Percentiles rank a stretch among this genome's conserved stretches.
Evolutionary conservation across 2,329 filamentous ascomycete species (phyloP).

Genomic region (Lachnellula willkommii): DNA sequence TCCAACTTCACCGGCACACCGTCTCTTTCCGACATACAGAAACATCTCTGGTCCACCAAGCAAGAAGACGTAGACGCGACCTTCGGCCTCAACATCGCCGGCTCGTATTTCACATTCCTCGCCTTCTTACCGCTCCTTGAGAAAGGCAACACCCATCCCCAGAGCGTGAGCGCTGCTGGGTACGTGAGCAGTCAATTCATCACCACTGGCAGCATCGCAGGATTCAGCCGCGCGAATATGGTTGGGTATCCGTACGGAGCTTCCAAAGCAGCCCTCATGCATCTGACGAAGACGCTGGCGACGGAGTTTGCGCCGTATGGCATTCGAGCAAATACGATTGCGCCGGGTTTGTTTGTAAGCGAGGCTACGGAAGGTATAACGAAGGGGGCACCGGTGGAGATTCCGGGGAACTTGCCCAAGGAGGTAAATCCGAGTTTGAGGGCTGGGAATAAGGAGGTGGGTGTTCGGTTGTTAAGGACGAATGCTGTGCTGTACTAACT

Average conservation of each 20-base stretch:
- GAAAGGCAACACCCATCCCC: constrained; percentile 52
- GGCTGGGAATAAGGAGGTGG: too few species aligned
- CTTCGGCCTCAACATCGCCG: constrained; percentile 54
- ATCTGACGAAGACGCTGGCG: constrained; percentile 64
- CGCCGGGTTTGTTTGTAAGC: constrained; percentile 2
- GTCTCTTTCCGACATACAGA: not conserved
- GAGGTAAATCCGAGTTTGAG: too few species aligned
- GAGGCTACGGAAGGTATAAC: too few species aligned
- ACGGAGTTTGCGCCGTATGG: constrained; percentile 56
- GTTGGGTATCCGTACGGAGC: constrained; percentile 73
- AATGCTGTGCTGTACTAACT: too few species aligned
- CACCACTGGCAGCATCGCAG: constrained; percentile 67
- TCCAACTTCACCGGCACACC: not conserved
- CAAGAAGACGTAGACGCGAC: not conserved
- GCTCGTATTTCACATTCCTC: constrained; percentile 61
- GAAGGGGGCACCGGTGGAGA: too few species aligned
- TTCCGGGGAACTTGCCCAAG: too few species aligned
- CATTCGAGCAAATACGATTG: constrained; percentile 41
- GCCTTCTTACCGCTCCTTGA: constrained; percentile 64
- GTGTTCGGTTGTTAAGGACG: too few species aligned
- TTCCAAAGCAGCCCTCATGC: constrained; percentile 67
- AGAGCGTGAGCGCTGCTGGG: constrained; percentile 43
- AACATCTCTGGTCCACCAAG: not conserved
- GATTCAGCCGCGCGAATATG: constrained; percentile 64
- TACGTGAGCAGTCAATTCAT: constrained; percentile 52